A percentile compares a stretch with the other conserved stretches of the same genome.
phyloP scores from a whole-genome alignment of 345 rosid species.

The Cardamine occulta region DNA sequence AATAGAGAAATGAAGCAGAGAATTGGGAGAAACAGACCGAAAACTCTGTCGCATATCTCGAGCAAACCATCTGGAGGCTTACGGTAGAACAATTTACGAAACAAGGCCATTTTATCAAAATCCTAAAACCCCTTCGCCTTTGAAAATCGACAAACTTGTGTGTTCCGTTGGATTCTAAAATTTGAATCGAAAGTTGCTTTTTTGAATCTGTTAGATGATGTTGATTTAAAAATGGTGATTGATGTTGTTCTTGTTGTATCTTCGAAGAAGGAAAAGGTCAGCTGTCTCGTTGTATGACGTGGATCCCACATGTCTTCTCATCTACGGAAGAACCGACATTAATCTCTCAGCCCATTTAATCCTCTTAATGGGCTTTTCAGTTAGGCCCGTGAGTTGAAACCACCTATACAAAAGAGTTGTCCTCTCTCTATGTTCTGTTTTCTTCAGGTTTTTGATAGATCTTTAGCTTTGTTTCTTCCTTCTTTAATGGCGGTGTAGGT shows the following conservation, averaged over 20 bases:
- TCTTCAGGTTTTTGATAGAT: neutral
- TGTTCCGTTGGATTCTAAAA: constrained; percentile 6
- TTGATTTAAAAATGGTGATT: neutral
- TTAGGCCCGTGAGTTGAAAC: neutral
- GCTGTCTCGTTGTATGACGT: constrained; percentile 41
- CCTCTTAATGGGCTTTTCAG: neutral
- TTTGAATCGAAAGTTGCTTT: neutral
- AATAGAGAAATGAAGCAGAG: neutral
- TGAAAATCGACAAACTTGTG: neutral
- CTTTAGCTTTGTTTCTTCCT: neutral
- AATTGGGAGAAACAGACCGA: constrained; percentile 66
- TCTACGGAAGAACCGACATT: constrained; percentile 37
- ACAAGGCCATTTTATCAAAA: constrained; percentile 64
- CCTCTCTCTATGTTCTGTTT: too few relatives aligned
- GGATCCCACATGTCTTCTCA: constrained; percentile 40
- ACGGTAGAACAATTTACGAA: constrained; percentile 78
- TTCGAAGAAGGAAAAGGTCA: constrained; percentile 26
- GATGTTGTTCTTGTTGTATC: neutral
- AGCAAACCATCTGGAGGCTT: constrained; percentile 95
- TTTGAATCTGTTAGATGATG: constrained; percentile 22
- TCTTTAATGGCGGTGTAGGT: neutral
- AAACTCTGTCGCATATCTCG: constrained; percentile 87
- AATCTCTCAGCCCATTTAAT: constrained; percentile 7
- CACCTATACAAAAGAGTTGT: neutral
- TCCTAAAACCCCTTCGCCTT: constrained; percentile 14